Percentiles rank a stretch among this genome's conserved stretches.
phyloP scores from a whole-genome alignment of 805 yeast genomes.

The Tetrapisispora namnaoensis region DNA sequence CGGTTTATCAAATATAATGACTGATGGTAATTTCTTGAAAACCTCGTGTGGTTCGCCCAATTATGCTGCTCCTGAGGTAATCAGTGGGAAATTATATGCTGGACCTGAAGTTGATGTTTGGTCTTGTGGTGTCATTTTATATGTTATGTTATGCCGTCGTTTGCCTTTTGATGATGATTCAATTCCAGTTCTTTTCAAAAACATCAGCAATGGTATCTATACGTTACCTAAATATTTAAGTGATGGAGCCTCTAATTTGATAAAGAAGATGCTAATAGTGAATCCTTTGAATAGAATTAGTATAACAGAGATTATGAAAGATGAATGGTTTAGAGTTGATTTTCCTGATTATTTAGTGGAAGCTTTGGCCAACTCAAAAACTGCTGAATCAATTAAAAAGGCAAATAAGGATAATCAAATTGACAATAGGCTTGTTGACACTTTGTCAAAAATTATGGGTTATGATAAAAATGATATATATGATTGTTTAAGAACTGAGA shows the following conservation, averaged over 20 bases:
- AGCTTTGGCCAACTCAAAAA: not conserved
- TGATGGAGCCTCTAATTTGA: conserved; percentile 70
- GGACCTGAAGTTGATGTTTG: conserved; percentile 98
- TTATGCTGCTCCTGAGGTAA: conserved; percentile 96
- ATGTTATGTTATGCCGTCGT: conserved; percentile 93
- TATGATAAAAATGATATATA: conserved; percentile 76
- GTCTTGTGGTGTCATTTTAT: conserved; percentile 92
- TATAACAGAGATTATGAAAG: conserved; percentile 83
- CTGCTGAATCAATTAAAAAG: not conserved
- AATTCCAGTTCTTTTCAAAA: conserved; percentile 87
- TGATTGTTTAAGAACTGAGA: conserved; percentile 44
- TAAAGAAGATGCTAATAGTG: conserved; percentile 87
- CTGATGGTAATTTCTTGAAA: conserved; percentile 91
- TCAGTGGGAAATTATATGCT: conserved; percentile 87
- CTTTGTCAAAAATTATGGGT: conserved; percentile 77
- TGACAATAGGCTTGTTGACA: conserved; percentile 67
- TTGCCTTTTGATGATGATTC: conserved; percentile 94
- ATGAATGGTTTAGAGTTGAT: conserved; percentile 82
- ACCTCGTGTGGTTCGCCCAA: conserved; percentile 96
- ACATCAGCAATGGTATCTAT: conserved; percentile 87
- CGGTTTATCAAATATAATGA: conserved; percentile 91
- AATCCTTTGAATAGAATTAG: conserved; percentile 91
- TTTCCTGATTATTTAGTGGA: conserved; percentile 64
- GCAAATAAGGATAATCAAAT: conserved; percentile 22
- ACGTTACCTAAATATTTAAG: conserved; percentile 81